Evolutionary conservation across 1,284 basidiomycete species (phyloP).

Genomic region (Tetrapyrgos nigripes): DNA sequence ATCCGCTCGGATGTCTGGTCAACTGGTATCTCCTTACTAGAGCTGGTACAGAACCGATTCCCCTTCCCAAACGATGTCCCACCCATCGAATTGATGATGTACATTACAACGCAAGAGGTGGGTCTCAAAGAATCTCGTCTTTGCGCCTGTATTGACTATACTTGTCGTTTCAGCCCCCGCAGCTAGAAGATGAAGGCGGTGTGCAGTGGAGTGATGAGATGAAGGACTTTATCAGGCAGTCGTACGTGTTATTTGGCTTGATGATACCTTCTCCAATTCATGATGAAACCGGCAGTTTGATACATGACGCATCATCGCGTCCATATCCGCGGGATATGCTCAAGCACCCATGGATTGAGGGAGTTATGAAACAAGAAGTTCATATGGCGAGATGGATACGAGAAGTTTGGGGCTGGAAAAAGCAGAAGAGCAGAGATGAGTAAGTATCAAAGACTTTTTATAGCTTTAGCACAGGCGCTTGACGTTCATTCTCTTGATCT

Average conservation of each 20-base stretch:
- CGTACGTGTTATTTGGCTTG: slow-evolving; percentile 58
- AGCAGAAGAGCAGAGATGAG: slow-evolving; percentile 51
- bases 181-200: slow-evolving; percentile 75
- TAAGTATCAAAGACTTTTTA: slow-evolving; percentile 26
- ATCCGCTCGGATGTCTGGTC: slow-evolving; percentile 99
- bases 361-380: slow-evolving; percentile 82
- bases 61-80: slow-evolving; percentile 94
- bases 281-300: slow-evolving; percentile 50
- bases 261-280: slow-evolving; percentile 29
- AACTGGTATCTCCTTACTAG: slow-evolving; percentile 90
- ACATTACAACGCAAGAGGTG: slow-evolving; percentile 86
- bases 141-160: slow-evolving; percentile 14
- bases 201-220: slow-evolving; percentile 85
- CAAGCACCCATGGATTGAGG: slow-evolving; percentile 86
- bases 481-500: slow-evolving; percentile 1
- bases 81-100: slow-evolving; percentile 93
- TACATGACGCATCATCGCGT: slow-evolving; percentile 64
- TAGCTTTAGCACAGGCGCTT: neutral
- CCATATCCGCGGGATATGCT: slow-evolving; percentile 90
- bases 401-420: slow-evolving; percentile 87
- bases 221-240: slow-evolving; percentile 91
- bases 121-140: slow-evolving; percentile 26
- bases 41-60: slow-evolving; percentile 94
- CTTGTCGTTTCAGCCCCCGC: slow-evolving; percentile 69
- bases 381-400: slow-evolving; percentile 93